Evolutionary conservation across 805 yeast genomes (phyloP).

Genomic region (Starmerella davenportii): DNA sequence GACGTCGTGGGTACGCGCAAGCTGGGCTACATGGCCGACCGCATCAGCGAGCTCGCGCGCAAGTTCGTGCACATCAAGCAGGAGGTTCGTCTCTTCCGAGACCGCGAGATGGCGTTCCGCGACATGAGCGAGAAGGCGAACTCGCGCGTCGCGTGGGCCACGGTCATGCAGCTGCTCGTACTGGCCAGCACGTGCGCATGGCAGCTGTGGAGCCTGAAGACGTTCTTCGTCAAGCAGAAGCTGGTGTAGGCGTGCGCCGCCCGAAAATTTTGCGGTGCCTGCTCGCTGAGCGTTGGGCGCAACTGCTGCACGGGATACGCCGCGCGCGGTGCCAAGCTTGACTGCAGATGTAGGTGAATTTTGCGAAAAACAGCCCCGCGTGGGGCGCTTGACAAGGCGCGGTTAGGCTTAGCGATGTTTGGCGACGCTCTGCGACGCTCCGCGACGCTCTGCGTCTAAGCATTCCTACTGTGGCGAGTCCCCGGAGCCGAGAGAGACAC

Average conservation of each 20-base stretch:
- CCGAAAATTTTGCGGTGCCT: background rate
- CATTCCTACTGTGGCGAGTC: too few relatives aligned
- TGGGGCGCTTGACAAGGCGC: too few relatives aligned
- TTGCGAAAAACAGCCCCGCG: too few relatives aligned
- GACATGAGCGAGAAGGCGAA: slow-evolving; percentile 63
- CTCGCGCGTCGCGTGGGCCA: slow-evolving; percentile 54
- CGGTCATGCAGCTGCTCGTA: slow-evolving; percentile 50
- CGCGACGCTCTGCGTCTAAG: too few relatives aligned
- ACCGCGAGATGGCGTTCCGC: slow-evolving; percentile 57
- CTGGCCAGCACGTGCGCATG: slow-evolving; percentile 51
- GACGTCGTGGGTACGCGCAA: slow-evolving; percentile 45
- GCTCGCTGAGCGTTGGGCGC: slow-evolving; percentile 14
- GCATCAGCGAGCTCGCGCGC: slow-evolving; percentile 38
- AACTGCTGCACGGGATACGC: too few relatives aligned
- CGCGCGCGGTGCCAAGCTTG: too few relatives aligned
- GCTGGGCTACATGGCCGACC: slow-evolving; percentile 34
- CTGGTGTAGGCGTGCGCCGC: slow-evolving; percentile 42
- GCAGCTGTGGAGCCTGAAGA: slow-evolving; percentile 61
- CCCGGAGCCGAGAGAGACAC: too few relatives aligned
- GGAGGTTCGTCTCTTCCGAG: slow-evolving; percentile 46
- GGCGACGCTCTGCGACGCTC: too few relatives aligned
- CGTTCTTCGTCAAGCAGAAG: slow-evolving; percentile 76
- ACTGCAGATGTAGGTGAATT: too few relatives aligned
- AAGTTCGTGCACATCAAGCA: slow-evolving; percentile 40
- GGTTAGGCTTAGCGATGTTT: too few relatives aligned